Evolutionary conservation across 345 rosid species (phyloP), one percentile per base, ranked within the genome.

Genomic region (Heritiera littoralis): DNA sequence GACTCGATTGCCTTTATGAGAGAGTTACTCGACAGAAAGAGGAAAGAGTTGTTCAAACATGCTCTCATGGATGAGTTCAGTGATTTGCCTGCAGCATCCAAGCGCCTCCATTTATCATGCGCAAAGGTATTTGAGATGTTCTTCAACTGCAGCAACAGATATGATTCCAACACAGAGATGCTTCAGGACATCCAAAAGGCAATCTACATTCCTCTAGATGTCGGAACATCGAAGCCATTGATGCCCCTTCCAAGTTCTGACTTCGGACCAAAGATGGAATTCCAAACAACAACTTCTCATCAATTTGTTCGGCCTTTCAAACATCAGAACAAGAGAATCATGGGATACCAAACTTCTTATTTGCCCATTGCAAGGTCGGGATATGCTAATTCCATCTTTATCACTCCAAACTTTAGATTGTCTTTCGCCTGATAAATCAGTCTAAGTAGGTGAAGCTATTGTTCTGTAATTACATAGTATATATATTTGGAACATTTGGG

Each of bases 51-150:
- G 0, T 45, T 89, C 0, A 58, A 85, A 71, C 86, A 82, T 35
- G 83, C 82, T 76, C 74, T 87, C 2, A 54, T 71, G 81, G 82
- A 58, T 17, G 79, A 81, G 4, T 66, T 40, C 9, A 55, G 56
- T 41, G 81, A 82, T 55, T 54, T 88, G 15, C 76, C 87, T 1
- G 67, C 56, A 11, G 5, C 80, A 3, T 59, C 55, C 76, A 84
- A 77, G 69, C 82, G 20, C 12, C 81, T 89, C 8, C 87, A 89
- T 55, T 74, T 89, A 58, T 69, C 81, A 1, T 81, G 85, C 60
- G 2, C 67, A 54, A 87, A 89, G 83, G 82, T 75, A 4, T 89
- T 87, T 80, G 68, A 77, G 8, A 85, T 86, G 87, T 35, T 35
- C 38, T 35, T 35, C 38, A 35, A 35, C 38, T 1, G 38, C 38